phyloP scores from a whole-genome alignment of 73 alveolate genomes.

The Paramecium tetraurelia region DNA sequence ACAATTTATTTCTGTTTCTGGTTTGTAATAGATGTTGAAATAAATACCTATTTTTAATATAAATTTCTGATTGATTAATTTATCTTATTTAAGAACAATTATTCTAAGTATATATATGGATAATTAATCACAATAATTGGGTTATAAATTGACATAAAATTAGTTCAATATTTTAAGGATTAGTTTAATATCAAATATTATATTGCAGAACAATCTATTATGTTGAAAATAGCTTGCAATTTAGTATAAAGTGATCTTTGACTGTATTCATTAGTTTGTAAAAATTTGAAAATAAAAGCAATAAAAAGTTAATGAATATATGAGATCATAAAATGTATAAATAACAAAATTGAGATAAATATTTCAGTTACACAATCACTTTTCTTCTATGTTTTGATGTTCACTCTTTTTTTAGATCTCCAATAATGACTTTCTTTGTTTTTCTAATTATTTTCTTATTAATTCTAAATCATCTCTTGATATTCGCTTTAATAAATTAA shows the following conservation, averaged over 20 bases:
- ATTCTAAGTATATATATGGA: no score
- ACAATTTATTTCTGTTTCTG: no score
- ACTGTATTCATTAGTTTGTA: no score
- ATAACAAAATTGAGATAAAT: not conserved
- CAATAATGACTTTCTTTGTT: not conserved
- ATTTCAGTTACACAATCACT: not conserved
- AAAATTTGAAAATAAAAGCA: no score
- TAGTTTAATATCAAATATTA: not conserved
- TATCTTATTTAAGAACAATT: not conserved
- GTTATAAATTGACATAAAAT: no score
- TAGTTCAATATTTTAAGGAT: not conserved
- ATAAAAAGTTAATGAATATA: not conserved
- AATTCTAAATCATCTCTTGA: not conserved
- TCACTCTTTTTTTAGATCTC: not conserved
- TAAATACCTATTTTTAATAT: not conserved
- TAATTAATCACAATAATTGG: no score
- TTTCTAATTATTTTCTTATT: not conserved
- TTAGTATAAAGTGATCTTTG: no score
- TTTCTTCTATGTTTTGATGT: not conserved
- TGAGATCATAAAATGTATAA: not conserved
- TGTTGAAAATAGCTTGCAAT: no score
- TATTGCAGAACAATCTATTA: not conserved
- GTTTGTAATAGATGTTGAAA: no score
- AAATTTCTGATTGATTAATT: not conserved
- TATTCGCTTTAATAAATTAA: not conserved